Evolutionary conservation across 1,284 basidiomycete species (phyloP), one percentile per base, ranked within the genome.

Genomic region (Sanghuangporus baumii): DNA sequence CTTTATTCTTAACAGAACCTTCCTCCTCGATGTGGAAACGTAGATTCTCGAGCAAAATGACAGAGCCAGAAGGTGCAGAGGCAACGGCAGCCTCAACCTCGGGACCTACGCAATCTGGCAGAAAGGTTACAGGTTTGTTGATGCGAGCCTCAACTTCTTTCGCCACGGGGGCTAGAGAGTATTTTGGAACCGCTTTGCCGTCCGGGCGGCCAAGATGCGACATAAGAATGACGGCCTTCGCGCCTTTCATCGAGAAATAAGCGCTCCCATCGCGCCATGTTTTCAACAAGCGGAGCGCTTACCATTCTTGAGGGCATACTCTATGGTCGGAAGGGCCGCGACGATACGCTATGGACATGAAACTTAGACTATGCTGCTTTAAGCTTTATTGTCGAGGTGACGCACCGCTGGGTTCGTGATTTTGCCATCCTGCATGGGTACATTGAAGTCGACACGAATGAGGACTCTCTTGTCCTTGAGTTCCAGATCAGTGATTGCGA

Each of bases 1-100:
- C 90, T 76, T 92, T 90, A 76, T 96, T 93, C 79, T 97, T 96
- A 72, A 85, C 84, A 62, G 91, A 93, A 52, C 95, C 96, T 78
- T 99, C 96, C 78, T 99, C 96, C 75, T 98, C 96, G 68, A 95
- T 93, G 79, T 98, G 94, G 87, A 98, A 99, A 65, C 97, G 93
- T 65, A 99, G 81, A 79, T 99, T 99, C 80, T 99, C 96, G 71
- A 99, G 88, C 59, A 99, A 83, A 77, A 98, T 88, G 71, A 99
- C 80, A 67, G 95, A 82, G 51, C 96, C 95, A 34, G 81, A 72
- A 43, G 84, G 73, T 6, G 92, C 93, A 36, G 76, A 78, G 67
- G 85, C 82, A 68, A 98, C 91, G 58, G 87, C 83, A 59, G 86
- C 79, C 76, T 97, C 93, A 69, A 92, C 86, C 34, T 94, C 88